phyloP scores from a whole-genome alignment of 129 eudicot species.

The Gnaphalium uliginosum region DNA sequence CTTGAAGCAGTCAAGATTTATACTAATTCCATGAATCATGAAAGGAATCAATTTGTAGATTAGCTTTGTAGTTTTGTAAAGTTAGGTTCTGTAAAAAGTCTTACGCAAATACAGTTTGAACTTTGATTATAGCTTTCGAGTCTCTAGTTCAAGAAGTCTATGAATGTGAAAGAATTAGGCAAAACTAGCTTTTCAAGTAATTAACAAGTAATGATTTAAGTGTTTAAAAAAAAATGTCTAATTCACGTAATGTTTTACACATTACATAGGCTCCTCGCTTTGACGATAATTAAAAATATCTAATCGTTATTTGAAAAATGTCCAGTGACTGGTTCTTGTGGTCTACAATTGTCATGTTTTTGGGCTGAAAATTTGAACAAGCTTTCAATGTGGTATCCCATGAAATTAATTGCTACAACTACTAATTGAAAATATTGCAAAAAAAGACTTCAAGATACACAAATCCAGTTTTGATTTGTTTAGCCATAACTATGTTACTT shows the following conservation, averaged over 20 bases:
- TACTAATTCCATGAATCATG: not conserved
- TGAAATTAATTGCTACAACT: not conserved
- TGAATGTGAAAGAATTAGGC: no score
- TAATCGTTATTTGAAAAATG: not conserved
- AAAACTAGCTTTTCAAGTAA: no score
- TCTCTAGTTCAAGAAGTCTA: not conserved
- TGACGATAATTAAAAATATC: no score
- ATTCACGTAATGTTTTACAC: no score
- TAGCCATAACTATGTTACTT: not conserved
- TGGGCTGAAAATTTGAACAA: not conserved
- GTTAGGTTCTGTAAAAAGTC: slow-evolving; percentile 3
- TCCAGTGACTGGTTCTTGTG: no score
- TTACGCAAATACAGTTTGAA: not conserved
- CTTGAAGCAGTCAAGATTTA: not conserved
- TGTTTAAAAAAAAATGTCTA: no score
- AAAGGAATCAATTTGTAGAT: not conserved
- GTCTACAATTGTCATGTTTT: not conserved
- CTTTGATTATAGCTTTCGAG: not conserved
- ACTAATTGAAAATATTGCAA: not conserved
- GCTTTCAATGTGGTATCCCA: not conserved
- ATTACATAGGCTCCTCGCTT: no score
- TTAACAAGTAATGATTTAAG: no score
- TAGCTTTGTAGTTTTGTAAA: slow-evolving; percentile 8
- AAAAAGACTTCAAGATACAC: not conserved
- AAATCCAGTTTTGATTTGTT: not conserved